A percentile compares a stretch with the other conserved stretches of the same genome.
Conservation (phyloP, 495 filamentous ascomycete species). For the Hypoxylon rickii region DNA sequence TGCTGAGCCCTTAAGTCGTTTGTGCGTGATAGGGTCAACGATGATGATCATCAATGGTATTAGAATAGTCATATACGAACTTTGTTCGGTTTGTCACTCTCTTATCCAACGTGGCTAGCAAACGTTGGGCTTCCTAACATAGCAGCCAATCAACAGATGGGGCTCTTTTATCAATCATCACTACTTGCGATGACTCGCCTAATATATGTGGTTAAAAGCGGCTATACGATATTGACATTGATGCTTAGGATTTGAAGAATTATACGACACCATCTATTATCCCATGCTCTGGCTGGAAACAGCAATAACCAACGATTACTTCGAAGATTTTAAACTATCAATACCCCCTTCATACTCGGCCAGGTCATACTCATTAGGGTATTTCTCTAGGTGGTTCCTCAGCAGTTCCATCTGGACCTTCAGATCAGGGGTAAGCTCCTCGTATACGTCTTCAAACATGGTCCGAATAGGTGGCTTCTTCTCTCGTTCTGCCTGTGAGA, state of each 20-base stretch:
- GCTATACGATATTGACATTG: too few species aligned
- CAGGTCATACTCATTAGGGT: conserved; percentile 92
- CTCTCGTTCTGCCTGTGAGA: conserved; percentile 83
- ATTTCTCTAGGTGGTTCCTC: conserved; percentile 75
- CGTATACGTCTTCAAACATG: conserved; percentile 88
- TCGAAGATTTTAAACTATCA: conserved; percentile 58
- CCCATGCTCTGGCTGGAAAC: too few species aligned
- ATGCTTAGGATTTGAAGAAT: too few species aligned
- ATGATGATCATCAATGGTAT: too few species aligned
- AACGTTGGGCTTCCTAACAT: conserved; percentile 18
- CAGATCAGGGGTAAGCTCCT: conserved; percentile 81
- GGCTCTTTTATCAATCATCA: background rate
- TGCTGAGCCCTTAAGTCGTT: too few species aligned
- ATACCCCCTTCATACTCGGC: conserved; percentile 76
- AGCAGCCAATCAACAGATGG: conserved; percentile 18
- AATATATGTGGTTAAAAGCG: too few species aligned
- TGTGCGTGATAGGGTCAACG: conserved; percentile 15
- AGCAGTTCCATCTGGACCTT: conserved; percentile 79
- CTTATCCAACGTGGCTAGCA: conserved; percentile 29
- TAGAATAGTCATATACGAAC: conserved; percentile 4
- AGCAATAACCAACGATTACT: too few species aligned
- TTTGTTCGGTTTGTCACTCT: conserved; percentile 18
- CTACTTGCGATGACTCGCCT: too few species aligned
- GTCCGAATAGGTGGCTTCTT: conserved; percentile 80
- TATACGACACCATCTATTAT: too few species aligned